Percentiles rank a stretch among this genome's conserved stretches.
Conservation (phyloP, 768 basidiomycete species). For the Russula sp. region DNA sequence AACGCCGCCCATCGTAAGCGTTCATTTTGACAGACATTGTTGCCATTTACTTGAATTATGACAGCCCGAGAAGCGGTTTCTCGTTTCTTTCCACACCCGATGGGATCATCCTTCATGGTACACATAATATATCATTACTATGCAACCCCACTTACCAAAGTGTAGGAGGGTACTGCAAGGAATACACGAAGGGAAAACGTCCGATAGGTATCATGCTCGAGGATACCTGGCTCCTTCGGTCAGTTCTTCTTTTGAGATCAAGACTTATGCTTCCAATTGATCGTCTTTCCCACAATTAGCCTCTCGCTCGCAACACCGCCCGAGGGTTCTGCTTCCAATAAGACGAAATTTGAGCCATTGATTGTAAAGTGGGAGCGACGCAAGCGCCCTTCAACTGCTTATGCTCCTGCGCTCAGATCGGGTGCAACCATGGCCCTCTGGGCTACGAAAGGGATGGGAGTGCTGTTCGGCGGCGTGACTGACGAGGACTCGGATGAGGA, state of each 20-base stretch:
- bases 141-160: neutral
- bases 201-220: constrained; percentile 85
- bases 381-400: constrained; percentile 66
- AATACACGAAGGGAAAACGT: constrained; percentile 81
- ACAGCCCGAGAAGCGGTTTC: constrained; percentile 75
- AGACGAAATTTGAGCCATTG: constrained; percentile 45
- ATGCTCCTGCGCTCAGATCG: constrained; percentile 66
- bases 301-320: constrained; percentile 9
- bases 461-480: constrained; percentile 85
- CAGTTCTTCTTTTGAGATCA: constrained; percentile 29
- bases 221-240: constrained; percentile 87
- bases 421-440: constrained; percentile 89
- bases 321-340: constrained; percentile 36
- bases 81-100: constrained; percentile 77
- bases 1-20: constrained; percentile 68
- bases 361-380: constrained; percentile 82
- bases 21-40: neutral
- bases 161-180: constrained; percentile 86
- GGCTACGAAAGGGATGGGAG: constrained; percentile 61
- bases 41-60: neutral
- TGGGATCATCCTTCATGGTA: constrained; percentile 78
- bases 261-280: neutral
- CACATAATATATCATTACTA: constrained; percentile 11
- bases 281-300: neutral
- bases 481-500: constrained; percentile 88